Evolutionary conservation across 495 filamentous ascomycete species (phyloP), one percentile per base, ranked within the genome.

Genomic region (Xylaria bambusicola): DNA sequence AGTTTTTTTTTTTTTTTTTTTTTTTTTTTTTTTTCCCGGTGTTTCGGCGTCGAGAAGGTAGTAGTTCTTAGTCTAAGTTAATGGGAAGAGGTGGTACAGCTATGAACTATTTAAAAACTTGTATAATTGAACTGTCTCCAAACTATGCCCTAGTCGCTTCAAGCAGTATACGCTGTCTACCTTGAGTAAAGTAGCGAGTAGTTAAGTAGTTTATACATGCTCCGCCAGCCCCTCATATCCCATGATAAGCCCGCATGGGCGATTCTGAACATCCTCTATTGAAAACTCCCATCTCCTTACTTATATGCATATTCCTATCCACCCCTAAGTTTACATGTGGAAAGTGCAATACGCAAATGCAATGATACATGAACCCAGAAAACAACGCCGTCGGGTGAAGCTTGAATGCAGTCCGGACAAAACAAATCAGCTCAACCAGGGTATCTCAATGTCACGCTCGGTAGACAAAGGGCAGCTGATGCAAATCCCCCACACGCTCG

Each of bases 391-490:
- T 38, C 33, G 31, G 20, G 23, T 44, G 23, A 41, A 55, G 44
- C 35, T 8, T 40, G 18, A 38, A 52, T 56, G 58, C 38, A 55
- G 58, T n/a, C 17, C 29, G 26, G 40, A 35, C 42, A 20, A 56
- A 61, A 49, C 24, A 49, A 61, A 40, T 41, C 38, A 36, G 49
- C 36, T 29, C 58, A 52, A 13, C 58, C 51, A 27, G 58, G 58
- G 58, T 61, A 61, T 61, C 51, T 48, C 24, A 40, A 61, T 18
- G 33, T 49, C 51, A n/a, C n/a, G 33, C 33, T 21, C 33, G 5
- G 18, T 12, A 27, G 35, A 31, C 35, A 48, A 33, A n/a, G 44
- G 31, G 33, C 31, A 50, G 29, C 13, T 18, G 36, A 33, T 31
- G 12, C 17, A 23, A 49, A 36, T 48, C 15, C 44, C 21, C 45